Conservation (phyloP, 192 early-diverging fungal genomes). For the Dimargaris verticillata region DNA sequence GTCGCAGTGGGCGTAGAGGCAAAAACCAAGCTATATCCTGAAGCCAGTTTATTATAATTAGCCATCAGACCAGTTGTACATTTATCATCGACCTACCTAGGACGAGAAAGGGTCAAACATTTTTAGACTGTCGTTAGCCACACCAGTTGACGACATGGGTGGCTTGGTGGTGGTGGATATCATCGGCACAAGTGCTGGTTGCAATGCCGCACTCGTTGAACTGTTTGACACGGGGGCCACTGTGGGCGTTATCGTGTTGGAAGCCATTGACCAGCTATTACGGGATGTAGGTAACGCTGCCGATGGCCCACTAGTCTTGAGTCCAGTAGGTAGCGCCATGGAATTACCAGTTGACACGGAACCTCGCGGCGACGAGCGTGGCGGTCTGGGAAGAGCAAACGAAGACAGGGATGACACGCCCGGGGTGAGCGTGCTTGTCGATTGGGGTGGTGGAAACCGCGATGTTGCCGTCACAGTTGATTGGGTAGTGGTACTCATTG, state of each 20-base stretch:
- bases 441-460: too few species aligned
- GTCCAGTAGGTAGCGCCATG: too few species aligned
- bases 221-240: background rate
- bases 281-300: background rate
- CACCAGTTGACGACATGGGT: background rate
- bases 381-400: conserved; percentile 9
- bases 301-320: background rate
- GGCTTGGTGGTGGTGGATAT: background rate
- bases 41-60: too few species aligned
- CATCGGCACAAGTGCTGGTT: background rate
- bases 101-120: conserved; percentile 7
- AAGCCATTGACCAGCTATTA: background rate
- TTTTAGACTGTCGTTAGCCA: background rate
- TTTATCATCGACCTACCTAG: too few species aligned
- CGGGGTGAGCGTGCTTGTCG: background rate
- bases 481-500: background rate
- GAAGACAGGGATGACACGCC: background rate
- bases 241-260: background rate
- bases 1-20: too few species aligned
- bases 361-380: background rate
- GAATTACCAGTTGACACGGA: background rate
- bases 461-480: background rate
- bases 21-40: too few species aligned
- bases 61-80: background rate
- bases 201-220: background rate